Base-by-base conservation (phyloP, 208 protist species). In the Sergeia podlipaevii region DNA sequence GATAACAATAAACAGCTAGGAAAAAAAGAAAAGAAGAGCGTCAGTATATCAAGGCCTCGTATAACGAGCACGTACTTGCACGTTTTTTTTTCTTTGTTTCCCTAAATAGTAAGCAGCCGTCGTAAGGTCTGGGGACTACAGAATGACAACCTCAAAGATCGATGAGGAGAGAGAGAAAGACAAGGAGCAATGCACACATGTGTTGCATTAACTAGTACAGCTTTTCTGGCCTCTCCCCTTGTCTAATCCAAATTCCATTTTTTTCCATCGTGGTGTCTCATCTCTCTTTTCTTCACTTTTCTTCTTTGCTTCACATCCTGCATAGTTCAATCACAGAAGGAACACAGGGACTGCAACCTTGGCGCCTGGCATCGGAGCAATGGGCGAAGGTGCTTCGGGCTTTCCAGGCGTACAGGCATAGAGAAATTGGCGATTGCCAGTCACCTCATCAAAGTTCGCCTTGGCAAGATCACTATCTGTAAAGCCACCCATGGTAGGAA, bases 381-480 rank as follows among this genome's bases (percentile, higher is more conserved):
- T 52, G 1, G 56, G 63, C 13, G 47, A 48, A 50, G 41, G 21
- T 46, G 55, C 15, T 29, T 28, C 28, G 42, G 53, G 38, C 45
- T 78, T 26, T 20, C 29, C 54, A 11, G 26, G 2, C 46, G 37
- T 62, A 29, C 80, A 52, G 10, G 60, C 69, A 56, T 95, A 95
- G 20, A 95, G 55, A 37, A 77, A 89, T 60, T 91, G 69, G 7
- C 87, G 77, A 21, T 43, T 46, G 5, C 26, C 0, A 5, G 51
- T 18, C n/a, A 84, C 18, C 54, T 95, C 83, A 26, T 89, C 83
- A 47, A 89, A 91, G 49, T 77, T 83, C 4, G 70, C 70, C 65
- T 86, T 91, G 51, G 70, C 78, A 7, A 91, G 49, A 33, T 95
- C 87, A 43, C 73, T 86, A 13, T 95, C 87, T 13, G 84, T 75